Evolutionary conservation across 2,329 filamentous ascomycete genomes (phyloP).

Genomic region (Talaromyces sp.): DNA sequence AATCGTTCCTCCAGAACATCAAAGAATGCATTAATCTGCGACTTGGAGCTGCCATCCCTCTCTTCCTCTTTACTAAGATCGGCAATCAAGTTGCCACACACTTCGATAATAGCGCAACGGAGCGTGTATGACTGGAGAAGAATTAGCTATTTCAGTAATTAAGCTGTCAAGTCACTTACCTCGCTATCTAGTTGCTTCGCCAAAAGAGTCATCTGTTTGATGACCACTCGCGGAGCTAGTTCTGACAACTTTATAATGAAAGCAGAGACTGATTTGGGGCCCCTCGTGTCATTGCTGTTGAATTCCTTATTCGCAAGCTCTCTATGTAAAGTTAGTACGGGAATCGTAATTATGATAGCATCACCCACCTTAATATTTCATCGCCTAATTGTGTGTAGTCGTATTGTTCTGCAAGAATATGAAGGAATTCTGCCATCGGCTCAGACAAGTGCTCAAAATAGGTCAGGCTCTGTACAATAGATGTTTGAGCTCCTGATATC

Average conservation of each 20-base stretch:
- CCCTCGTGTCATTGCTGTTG: conserved; percentile 91
- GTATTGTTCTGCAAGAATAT: conserved; percentile 94
- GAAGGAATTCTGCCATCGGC: conserved; percentile 96
- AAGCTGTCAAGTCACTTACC: conserved; percentile 43
- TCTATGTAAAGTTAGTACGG: conserved; percentile 39
- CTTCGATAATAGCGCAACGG: conserved; percentile 89
- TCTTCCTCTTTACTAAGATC: conserved; percentile 91
- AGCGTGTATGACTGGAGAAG: conserved; percentile 74
- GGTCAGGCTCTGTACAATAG: conserved; percentile 93
- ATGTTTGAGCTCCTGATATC: conserved; percentile 79
- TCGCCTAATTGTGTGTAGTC: conserved; percentile 94
- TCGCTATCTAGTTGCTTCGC: conserved; percentile 96
- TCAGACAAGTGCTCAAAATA: conserved; percentile 99
- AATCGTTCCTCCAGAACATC: conserved; percentile 96
- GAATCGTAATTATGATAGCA: not conserved
- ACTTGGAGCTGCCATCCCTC: conserved; percentile 86
- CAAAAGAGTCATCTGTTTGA: conserved; percentile 94
- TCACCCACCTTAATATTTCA: conserved; percentile 67
- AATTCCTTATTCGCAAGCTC: conserved; percentile 98
- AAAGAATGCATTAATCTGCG: conserved; percentile 94
- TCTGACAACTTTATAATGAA: conserved; percentile 94
- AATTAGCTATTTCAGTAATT: not conserved
- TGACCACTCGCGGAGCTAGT: conserved; percentile 82
- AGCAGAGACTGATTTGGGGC: conserved; percentile 91
- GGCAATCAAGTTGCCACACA: conserved; percentile 90